phyloP scores from a whole-genome alignment of 164 flowering plant species.

The Vitis vinifera region DNA sequence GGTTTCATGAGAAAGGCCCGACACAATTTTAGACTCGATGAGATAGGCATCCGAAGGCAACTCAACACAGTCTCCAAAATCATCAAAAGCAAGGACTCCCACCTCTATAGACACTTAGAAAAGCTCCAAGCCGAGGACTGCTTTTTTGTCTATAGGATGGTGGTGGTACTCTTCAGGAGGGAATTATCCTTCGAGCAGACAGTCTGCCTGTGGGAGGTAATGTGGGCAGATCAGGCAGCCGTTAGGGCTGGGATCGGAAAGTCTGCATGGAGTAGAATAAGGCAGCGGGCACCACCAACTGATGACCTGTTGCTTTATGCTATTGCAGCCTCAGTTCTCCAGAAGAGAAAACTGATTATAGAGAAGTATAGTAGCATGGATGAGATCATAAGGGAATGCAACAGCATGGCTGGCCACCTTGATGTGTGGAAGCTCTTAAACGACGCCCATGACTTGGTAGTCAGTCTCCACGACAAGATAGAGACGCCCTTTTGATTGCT shows the following conservation, averaged over 20 bases:
- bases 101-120: constrained; percentile 83
- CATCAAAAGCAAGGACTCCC: constrained; percentile 83
- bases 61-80: constrained; percentile 80
- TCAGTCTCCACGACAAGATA: constrained; percentile 78
- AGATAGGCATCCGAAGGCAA: constrained; percentile 84
- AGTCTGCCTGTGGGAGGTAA: constrained; percentile 90
- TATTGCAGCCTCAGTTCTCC: constrained; percentile 87
- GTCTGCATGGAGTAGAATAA: constrained; percentile 84
- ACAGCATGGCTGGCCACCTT: constrained; percentile 88
- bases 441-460: constrained; percentile 89
- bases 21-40: constrained; percentile 92
- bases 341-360: constrained; percentile 82
- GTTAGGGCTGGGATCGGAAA: constrained; percentile 81
- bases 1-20: constrained; percentile 95
- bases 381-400: constrained; percentile 89
- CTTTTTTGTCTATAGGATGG: constrained; percentile 96
- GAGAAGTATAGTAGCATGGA: constrained; percentile 93
- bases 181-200: constrained; percentile 88
- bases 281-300: constrained; percentile 87
- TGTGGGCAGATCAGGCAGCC: constrained; percentile 99
- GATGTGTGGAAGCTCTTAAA: constrained; percentile 96
- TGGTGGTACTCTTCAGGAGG: constrained; percentile 91
- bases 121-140: constrained; percentile 91
- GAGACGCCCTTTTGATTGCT: constrained; percentile 22
- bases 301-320: constrained; percentile 90